Base-by-base conservation (phyloP, 768 basidiomycete species). In the Kwoniella dendrophila region DNA sequence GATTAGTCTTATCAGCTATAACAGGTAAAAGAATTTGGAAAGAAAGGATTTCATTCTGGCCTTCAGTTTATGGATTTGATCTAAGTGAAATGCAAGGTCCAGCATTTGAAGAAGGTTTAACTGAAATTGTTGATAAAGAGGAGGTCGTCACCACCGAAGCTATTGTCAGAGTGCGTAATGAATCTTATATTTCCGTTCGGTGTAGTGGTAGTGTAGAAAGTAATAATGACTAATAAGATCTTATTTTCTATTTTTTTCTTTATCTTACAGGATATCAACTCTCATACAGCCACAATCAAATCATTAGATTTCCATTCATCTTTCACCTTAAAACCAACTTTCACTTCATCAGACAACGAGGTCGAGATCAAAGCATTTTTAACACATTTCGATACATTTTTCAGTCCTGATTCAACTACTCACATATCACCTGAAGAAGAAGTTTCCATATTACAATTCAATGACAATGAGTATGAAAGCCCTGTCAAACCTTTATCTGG, bases 381-480 rank as follows among this genome's bases (percentile, higher is more conserved):
- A 26, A 85, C 93, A 18, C 95, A 95, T 81, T 98, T 98, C 72
- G 95, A 98, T 80, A 88, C 89, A 0, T 97, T 93, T 83, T 97
- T 98, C 83, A 86, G 86, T 0, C 77, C 81, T 64, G 26, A 57
- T 51, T 82, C 78, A 29, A 80, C 88, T 5, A 78, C 86, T 0
- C 81, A 84, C 0, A 41, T 64, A 18, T 33, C 33, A 18, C 55
- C 36, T 2, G 45, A 51, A 22, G 53, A 49, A 36, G 72, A 83
- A 22, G 88, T 86, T 8, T 83, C 85, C 49, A 69, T 86, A 12
- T 56, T 68, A 12, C 53, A 68, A 26, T 76, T 73, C 47, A 68
- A 70, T 7, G 78, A 62, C 56, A 75, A 60, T 50, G 68, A 69
- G 36, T 73, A 69, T 38, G 63, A 60, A 34, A 48, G 49, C 44